These are phyloP conservation scores for Arabidopsis thaliana DNA, from an alignment of 345 rosid species.

Conservation along the genomic window DNA sequence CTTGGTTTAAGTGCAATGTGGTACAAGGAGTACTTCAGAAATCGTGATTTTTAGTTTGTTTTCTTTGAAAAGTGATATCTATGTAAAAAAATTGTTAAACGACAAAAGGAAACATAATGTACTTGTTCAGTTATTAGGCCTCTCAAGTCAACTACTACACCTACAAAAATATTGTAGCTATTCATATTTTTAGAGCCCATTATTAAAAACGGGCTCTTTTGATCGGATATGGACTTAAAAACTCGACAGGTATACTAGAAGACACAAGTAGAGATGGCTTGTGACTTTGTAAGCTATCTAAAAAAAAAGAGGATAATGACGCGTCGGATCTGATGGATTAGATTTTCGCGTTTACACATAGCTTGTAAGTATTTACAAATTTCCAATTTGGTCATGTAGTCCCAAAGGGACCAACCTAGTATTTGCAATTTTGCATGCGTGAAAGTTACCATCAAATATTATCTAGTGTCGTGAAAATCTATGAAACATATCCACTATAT, in stretches of 20 bases:
- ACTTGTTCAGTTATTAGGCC: neutral
- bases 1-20: neutral
- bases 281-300: neutral
- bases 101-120: neutral
- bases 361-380: neutral
- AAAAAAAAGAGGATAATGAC: neutral
- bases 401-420: neutral
- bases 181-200: conserved; percentile 8
- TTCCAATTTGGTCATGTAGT: conserved; percentile 11
- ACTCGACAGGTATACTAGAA: conserved; percentile 4
- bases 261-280: conserved; percentile 1
- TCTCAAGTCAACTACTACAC: neutral
- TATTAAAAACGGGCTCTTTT: neutral
- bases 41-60: neutral
- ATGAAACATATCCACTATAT: neutral
- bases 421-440: conserved; percentile 7
- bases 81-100: neutral
- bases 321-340: neutral
- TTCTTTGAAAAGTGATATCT: neutral
- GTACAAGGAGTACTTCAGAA: neutral
- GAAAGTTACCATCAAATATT: neutral
- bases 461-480: neutral
- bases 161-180: neutral
- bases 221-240: neutral
- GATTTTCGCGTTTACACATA: neutral